A percentile compares a stretch with the other conserved stretches of the same genome.
Evolutionary conservation across 805 yeast genomes (phyloP).

Genomic region (Wickerhamomyces canadensis): DNA sequence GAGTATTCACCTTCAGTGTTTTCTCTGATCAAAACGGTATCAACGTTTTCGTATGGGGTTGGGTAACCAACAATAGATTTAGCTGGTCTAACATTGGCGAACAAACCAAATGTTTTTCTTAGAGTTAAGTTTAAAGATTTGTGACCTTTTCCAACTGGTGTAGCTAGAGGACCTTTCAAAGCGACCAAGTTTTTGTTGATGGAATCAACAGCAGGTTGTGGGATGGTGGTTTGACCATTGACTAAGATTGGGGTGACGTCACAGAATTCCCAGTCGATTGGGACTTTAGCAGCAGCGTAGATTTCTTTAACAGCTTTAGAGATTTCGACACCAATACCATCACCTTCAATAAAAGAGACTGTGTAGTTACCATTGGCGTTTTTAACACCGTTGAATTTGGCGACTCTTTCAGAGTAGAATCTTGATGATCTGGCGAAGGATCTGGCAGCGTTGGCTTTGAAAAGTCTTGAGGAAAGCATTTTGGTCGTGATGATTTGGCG

Average conservation of each 20-base stretch:
- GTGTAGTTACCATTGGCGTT: slow-evolving; percentile 79
- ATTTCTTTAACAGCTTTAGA: slow-evolving; percentile 91
- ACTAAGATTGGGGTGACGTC: slow-evolving; percentile 92
- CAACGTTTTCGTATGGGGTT: slow-evolving; percentile 77
- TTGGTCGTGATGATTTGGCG: slow-evolving; percentile 37
- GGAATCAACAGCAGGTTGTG: slow-evolving; percentile 85
- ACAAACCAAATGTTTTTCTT: slow-evolving; percentile 93
- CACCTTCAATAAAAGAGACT: slow-evolving; percentile 97
- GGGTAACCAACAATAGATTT: slow-evolving; percentile 88
- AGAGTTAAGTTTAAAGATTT: slow-evolving; percentile 94
- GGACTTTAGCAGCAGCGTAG: slow-evolving; percentile 90
- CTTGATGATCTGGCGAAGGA: slow-evolving; percentile 11
- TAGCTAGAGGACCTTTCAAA: slow-evolving; percentile 95
- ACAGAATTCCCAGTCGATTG: slow-evolving; percentile 95
- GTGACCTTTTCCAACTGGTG: slow-evolving; percentile 99
- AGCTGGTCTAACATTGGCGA: slow-evolving; percentile 97
- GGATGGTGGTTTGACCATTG: slow-evolving; percentile 91
- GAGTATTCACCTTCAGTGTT: slow-evolving; percentile 99
- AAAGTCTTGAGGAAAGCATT: slow-evolving; percentile 93
- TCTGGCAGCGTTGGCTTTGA: slow-evolving; percentile 35
- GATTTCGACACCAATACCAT: slow-evolving; percentile 96
- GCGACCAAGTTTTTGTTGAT: slow-evolving; percentile 93
- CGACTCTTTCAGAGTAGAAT: slow-evolving; percentile 41
- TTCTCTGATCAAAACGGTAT: slow-evolving; percentile 95
- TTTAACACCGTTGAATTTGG: slow-evolving; percentile 61